Percentiles rank a stretch among this genome's conserved stretches.
These are phyloP conservation scores for Parastagonospora nodorum DNA, from an alignment of 2,329 filamentous ascomycete genomes.

Conservation along the genomic window DNA sequence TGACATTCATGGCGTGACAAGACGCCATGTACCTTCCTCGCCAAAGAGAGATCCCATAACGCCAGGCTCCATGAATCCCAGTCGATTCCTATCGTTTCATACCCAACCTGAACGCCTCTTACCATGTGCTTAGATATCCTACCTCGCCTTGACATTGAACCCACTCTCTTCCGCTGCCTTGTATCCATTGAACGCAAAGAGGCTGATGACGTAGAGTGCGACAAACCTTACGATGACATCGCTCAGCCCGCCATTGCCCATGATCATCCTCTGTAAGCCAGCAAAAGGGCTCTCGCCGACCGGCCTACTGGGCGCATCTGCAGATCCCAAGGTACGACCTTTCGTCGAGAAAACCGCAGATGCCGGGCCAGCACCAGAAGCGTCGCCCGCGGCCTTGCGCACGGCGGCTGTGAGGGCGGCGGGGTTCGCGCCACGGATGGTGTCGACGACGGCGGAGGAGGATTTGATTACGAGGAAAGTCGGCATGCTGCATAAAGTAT, in stretches of 20 bases:
- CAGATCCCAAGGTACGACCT: constrained; percentile 50
- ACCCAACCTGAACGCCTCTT: background rate
- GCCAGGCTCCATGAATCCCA: background rate
- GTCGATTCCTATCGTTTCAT: background rate
- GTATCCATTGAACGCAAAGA: constrained; percentile 53
- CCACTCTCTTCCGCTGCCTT: constrained; percentile 51
- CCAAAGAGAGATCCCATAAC: background rate
- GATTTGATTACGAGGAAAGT: constrained; percentile 56
- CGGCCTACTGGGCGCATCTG: constrained; percentile 28
- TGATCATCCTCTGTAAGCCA: constrained; percentile 30
- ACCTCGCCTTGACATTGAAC: constrained; percentile 46
- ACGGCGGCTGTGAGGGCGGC: constrained; percentile 54
- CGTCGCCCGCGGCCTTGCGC: constrained; percentile 50
- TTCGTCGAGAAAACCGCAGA: constrained; percentile 47
- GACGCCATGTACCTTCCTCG: too few species aligned
- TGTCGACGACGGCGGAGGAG: constrained; percentile 49
- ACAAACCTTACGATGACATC: constrained; percentile 52
- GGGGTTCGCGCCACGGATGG: constrained; percentile 56
- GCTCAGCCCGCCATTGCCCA: constrained; percentile 42
- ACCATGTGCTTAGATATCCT: constrained; percentile 11
- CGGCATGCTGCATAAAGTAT: constrained; percentile 47
- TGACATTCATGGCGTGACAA: too few species aligned
- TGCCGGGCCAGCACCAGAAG: constrained; percentile 43
- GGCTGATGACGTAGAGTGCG: constrained; percentile 52
- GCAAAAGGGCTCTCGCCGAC: constrained; percentile 32